phyloP scores from a whole-genome alignment of 1,139 yeast genomes.

The Geotrichum carabidarum region DNA sequence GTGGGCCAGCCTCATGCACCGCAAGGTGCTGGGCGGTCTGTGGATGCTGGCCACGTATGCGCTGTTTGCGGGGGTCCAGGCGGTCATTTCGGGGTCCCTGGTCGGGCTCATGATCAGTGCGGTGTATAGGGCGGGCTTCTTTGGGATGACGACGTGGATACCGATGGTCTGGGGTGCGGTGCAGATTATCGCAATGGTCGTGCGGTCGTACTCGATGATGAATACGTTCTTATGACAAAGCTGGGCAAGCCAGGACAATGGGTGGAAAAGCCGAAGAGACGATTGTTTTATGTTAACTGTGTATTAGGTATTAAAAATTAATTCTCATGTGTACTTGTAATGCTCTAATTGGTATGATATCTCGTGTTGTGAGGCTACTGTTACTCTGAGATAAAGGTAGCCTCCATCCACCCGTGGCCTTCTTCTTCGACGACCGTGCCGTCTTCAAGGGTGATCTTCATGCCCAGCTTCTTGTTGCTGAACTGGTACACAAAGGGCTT shows the following conservation, averaged over 20 bases:
- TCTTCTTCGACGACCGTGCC: conserved; percentile 42
- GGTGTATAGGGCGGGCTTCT: conserved; percentile 60
- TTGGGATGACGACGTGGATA: conserved; percentile 90
- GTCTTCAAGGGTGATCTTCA: conserved; percentile 26
- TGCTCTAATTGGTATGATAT: neutral
- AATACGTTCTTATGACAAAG: conserved; percentile 40
- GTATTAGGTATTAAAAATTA: neutral
- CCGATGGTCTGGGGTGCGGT: conserved; percentile 78
- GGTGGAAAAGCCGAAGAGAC: no score
- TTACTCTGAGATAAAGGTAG: conserved; percentile 52
- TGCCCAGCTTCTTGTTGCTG: conserved; percentile 48
- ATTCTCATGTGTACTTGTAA: neutral
- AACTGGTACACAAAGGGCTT: conserved; percentile 93
- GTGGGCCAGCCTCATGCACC: conserved; percentile 53
- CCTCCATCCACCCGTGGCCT: conserved; percentile 76
- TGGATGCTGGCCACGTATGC: conserved; percentile 41
- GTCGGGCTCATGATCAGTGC: conserved; percentile 65
- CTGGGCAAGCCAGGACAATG: no score
- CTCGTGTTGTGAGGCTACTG: neutral
- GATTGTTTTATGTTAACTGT: neutral
- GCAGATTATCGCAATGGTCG: conserved; percentile 59
- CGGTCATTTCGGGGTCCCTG: conserved; percentile 64
- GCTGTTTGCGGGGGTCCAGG: conserved; percentile 56
- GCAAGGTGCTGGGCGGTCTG: conserved; percentile 41
- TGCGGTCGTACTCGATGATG: conserved; percentile 57